Base-by-base conservation (phyloP, 208 protist species). In the Wallacemonas sp. region DNA sequence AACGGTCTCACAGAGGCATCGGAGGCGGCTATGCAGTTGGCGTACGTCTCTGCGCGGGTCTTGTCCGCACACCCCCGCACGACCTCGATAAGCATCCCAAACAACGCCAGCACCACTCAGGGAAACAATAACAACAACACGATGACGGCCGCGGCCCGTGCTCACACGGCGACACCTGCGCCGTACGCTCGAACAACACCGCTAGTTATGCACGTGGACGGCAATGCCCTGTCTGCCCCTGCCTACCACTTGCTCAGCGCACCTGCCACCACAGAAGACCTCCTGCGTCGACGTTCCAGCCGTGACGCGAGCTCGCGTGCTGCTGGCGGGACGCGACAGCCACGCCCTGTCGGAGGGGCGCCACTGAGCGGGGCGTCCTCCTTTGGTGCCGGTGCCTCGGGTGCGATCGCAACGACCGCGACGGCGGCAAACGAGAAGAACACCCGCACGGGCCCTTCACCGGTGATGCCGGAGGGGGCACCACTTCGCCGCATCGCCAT, bases 1-100 rank as follows among this genome's bases (percentile, higher is more conserved):
- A 82, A 82, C 39, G 59, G 63, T 6, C 33, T 82, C n/a, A 78
- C 76, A 2, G 8, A 21, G 15, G 3, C 33, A 64, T 47, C 66
- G 11, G 63, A 68, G 45, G 17, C 44, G 11, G 21, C 31, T 12
- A 21, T 66, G 45, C 61, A 58, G 31, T 66, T 68, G 51, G 51
- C 51, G n/a, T 58, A 58, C 51, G 51, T 58, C 30, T 14, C 51
- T n/a, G 26, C 51, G 30, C 51, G 51, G n/a, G 51, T 39, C n/a
- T 31, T 58, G 12, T 30, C 51, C 8, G 14, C 51, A 12, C 51
- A 9, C 30, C 51, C 51, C 5, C 51, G 51, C 51, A 58, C 51
- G 9, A 58, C 22, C 9, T 54, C 46, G 6, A 30, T n/a, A 14
- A 41, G 9, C 36, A 41, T 41, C 36, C 36, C 36, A 41, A 41